These are phyloP conservation scores for Lagerstroemia speciosa DNA, from an alignment of 345 rosid genomes.

Conservation along the genomic window DNA sequence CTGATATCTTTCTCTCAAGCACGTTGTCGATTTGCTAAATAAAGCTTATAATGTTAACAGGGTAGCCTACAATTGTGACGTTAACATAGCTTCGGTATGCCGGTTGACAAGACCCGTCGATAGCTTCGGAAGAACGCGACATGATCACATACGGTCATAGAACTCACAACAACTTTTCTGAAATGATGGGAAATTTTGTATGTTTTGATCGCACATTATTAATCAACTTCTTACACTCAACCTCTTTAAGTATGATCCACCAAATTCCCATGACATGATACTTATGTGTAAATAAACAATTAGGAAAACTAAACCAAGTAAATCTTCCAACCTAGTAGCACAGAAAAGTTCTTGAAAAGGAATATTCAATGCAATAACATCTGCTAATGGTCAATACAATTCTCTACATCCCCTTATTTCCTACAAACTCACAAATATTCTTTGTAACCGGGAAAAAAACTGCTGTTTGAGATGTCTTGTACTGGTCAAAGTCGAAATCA, in stretches of 20 bases:
- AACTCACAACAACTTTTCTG: constrained; percentile 5
- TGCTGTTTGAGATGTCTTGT: no score
- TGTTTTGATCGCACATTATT: neutral
- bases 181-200: constrained; percentile 5
- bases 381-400: no score
- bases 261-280: neutral
- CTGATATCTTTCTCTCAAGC: neutral
- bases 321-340: no score
- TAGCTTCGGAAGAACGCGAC: constrained; percentile 2
- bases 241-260: neutral
- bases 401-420: no score
- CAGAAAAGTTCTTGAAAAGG: no score
- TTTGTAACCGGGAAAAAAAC: no score
- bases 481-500: no score
- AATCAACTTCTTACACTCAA: neutral
- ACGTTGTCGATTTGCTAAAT: neutral
- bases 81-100: constrained; percentile 3
- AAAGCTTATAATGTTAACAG: constrained; percentile 7
- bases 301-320: no score
- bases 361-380: no score
- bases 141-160: neutral
- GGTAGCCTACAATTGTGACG: constrained; percentile 8
- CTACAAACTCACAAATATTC: no score
- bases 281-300: neutral
- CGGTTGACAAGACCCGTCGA: constrained; percentile 3